Conservation (phyloP, 176 grass and related monocot genomes). For the Chrysopogon serrulatus region DNA sequence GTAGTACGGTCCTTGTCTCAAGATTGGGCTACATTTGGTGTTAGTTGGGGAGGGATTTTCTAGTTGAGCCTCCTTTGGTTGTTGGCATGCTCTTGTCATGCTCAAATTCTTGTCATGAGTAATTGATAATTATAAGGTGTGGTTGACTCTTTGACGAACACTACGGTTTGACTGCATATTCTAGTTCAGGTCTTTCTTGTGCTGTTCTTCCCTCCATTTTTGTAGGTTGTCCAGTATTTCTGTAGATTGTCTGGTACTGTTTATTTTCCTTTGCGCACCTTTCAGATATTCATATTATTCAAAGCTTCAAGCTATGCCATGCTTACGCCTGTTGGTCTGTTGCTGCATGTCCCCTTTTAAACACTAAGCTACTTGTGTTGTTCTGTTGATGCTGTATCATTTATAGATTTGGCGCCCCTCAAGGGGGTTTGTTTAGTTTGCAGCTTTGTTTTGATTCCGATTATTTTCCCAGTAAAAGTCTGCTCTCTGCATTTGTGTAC, state of each 20-base stretch:
- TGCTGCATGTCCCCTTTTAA: neutral
- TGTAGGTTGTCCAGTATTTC: neutral
- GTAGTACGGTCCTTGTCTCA: neutral
- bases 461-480: neutral
- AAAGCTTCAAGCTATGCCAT: neutral
- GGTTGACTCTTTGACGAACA: neutral
- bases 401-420: neutral
- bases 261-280: neutral
- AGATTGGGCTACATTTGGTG: constrained; percentile 18
- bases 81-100: constrained; percentile 17
- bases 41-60: constrained; percentile 19
- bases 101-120: neutral
- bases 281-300: too few species aligned
- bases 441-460: neutral
- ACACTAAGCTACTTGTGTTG: neutral
- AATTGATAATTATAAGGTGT: neutral
- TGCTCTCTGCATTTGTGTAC: neutral
- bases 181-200: neutral
- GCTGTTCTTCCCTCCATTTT: neutral
- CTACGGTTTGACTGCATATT: neutral
- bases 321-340: neutral
- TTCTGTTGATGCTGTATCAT: neutral
- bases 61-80: constrained; percentile 18
- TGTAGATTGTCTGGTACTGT: neutral
- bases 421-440: neutral